Evolutionary conservation across 2,329 filamentous ascomycete species (phyloP).

Genomic region (Penicillium sp.): DNA sequence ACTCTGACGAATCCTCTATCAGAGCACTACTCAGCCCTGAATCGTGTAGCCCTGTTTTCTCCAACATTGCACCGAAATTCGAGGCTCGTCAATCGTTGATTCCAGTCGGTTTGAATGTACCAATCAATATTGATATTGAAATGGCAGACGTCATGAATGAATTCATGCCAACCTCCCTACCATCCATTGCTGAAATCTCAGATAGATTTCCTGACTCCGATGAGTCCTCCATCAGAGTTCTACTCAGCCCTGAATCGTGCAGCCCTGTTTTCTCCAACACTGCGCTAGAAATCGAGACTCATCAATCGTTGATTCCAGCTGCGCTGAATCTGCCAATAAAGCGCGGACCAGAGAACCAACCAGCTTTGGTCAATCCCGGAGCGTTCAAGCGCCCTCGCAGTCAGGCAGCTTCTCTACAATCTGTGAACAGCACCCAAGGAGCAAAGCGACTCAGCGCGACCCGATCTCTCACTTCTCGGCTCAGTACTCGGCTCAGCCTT

Average conservation of each 20-base stretch:
- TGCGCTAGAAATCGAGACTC: not conserved
- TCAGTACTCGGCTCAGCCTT: not conserved
- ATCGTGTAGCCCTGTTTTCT: not conserved
- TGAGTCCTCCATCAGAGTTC: not conserved
- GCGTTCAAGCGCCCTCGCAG: slow-evolving; percentile 3
- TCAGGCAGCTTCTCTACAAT: slow-evolving; percentile 17
- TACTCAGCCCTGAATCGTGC: not conserved
- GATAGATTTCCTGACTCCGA: not conserved
- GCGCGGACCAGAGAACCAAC: slow-evolving; percentile 11
- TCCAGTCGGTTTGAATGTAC: slow-evolving; percentile 3
- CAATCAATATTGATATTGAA: slow-evolving; percentile 3
- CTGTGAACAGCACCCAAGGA: not conserved
- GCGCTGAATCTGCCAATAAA: slow-evolving; percentile 9
- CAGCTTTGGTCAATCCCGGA: slow-evolving; percentile 8
- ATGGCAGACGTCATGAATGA: not conserved
- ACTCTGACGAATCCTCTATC: not conserved
- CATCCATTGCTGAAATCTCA: not conserved
- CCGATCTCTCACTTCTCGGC: not conserved
- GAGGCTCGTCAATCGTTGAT: not conserved
- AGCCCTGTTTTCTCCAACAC: not conserved
- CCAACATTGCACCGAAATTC: not conserved
- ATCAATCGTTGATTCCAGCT: not conserved
- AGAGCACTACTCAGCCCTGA: not conserved
- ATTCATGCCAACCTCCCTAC: not conserved
- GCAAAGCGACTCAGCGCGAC: not conserved